Evolutionary conservation across 176 grass and related monocot species (phyloP).

Genomic region (Lolium rigidum): DNA sequence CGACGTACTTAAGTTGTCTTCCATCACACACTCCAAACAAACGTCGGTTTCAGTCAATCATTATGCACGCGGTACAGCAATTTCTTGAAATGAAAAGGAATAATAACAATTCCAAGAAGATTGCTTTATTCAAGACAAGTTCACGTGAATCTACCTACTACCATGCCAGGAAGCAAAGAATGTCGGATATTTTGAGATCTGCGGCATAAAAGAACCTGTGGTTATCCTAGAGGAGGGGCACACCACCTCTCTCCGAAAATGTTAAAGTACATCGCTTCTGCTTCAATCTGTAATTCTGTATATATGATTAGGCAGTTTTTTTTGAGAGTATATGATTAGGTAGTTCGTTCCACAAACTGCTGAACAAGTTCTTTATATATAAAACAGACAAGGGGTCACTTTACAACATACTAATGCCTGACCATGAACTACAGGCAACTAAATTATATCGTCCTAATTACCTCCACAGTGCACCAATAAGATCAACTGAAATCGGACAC

Average conservation of each 20-base stretch:
- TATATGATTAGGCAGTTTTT: not conserved
- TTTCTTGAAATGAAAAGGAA: too few relatives aligned
- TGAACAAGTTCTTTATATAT: not conserved
- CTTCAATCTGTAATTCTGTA: too few relatives aligned
- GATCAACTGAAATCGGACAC: conserved; percentile 3
- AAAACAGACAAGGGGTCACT: not conserved
- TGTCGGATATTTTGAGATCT: not conserved
- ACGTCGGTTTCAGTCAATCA: not conserved
- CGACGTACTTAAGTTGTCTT: not conserved
- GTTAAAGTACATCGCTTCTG: not conserved
- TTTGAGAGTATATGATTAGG: not conserved
- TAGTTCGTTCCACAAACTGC: not conserved
- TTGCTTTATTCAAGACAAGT: not conserved
- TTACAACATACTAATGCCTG: conserved; percentile 35
- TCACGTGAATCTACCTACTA: not conserved
- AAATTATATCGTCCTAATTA: conserved; percentile 32
- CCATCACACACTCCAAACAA: not conserved
- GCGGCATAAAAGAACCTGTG: not conserved
- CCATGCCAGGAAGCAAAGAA: not conserved
- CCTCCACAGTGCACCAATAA: conserved; percentile 23
- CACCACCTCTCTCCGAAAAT: not conserved
- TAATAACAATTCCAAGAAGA: too few relatives aligned
- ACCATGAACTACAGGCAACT: not conserved
- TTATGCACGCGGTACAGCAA: too few relatives aligned
- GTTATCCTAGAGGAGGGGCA: not conserved